Evolutionary conservation across 2,329 filamentous ascomycete genomes (phyloP).

Genomic region (Neonectria magnoliae): DNA sequence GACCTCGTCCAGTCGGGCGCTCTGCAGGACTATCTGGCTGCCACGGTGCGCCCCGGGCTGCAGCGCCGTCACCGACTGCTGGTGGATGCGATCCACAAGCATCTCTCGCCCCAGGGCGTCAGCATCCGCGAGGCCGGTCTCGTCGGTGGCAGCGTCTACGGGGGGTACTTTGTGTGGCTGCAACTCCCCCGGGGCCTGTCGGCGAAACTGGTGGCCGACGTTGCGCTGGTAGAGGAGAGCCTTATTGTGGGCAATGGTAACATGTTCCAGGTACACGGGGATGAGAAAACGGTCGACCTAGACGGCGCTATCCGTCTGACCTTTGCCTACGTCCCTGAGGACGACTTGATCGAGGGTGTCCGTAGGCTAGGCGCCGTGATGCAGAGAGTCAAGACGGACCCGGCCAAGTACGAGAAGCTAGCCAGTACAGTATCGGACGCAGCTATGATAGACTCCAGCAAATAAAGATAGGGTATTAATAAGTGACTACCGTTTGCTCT

Average conservation of each 20-base stretch:
- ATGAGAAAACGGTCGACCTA: slow-evolving; percentile 65
- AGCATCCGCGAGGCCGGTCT: slow-evolving; percentile 51
- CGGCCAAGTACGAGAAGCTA: slow-evolving; percentile 39
- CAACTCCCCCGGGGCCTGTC: slow-evolving; percentile 64
- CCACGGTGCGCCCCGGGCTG: slow-evolving; percentile 56
- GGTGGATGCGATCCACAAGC: slow-evolving; percentile 64
- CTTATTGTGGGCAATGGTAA: slow-evolving; percentile 74
- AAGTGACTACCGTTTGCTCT: background rate
- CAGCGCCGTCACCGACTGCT: slow-evolving; percentile 60
- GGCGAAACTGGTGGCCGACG: slow-evolving; percentile 64
- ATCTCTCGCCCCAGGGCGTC: slow-evolving; percentile 72
- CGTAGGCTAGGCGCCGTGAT: slow-evolving; percentile 65
- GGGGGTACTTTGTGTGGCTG: slow-evolving; percentile 90
- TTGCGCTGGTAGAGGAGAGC: slow-evolving; percentile 70
- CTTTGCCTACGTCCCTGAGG: slow-evolving; percentile 77
- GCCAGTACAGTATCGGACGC: slow-evolving; percentile 21
- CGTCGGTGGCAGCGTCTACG: slow-evolving; percentile 63
- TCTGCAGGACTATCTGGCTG: slow-evolving; percentile 56
- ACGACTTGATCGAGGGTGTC: slow-evolving; percentile 73
- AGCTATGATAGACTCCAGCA: slow-evolving; percentile 37
- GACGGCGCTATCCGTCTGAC: slow-evolving; percentile 71
- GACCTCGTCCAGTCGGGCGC: slow-evolving; percentile 57
- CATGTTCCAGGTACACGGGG: slow-evolving; percentile 74
- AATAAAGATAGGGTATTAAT: slow-evolving; percentile 34
- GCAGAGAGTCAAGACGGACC: slow-evolving; percentile 44